A percentile compares a stretch with the other conserved stretches of the same genome.
Conservation (phyloP, 2,329 filamentous ascomycete species). For the Arthrobotrys conoides region DNA sequence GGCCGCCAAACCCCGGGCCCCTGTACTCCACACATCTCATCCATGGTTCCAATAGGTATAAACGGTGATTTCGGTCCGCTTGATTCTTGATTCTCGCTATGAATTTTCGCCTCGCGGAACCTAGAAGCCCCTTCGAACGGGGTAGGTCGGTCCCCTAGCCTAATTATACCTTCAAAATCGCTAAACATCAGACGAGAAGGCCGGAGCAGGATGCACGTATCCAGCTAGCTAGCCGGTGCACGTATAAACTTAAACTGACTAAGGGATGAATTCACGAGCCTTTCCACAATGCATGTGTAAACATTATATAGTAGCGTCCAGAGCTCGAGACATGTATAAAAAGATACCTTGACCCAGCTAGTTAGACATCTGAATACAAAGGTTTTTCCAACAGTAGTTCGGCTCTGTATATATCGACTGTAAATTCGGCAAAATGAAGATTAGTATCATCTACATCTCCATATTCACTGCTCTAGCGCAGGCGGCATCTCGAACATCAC, state of each 20-base stretch:
- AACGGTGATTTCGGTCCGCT: constrained; percentile 60
- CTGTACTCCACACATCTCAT: constrained; percentile 4
- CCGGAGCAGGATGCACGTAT: no score
- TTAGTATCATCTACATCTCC: constrained; percentile 41
- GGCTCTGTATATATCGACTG: no score
- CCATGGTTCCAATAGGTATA: constrained; percentile 36
- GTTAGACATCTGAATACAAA: neutral
- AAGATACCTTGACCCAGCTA: neutral
- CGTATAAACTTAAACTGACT: neutral
- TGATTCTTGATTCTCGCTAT: constrained; percentile 5
- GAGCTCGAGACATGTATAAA: constrained; percentile 20
- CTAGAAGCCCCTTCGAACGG: neutral
- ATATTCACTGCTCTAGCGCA: constrained; percentile 37
- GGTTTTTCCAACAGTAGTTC: neutral
- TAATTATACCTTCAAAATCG: constrained; percentile 8
- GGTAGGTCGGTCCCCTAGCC: neutral
- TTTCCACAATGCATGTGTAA: neutral
- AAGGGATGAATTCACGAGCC: neutral
- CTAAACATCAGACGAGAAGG: constrained; percentile 48
- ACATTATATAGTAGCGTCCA: neutral
- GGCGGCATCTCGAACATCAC: constrained; percentile 67
- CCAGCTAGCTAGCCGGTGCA: no score
- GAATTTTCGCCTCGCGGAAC: neutral
- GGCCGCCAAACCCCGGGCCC: no score
- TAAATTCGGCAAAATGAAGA: constrained; percentile 35